These are phyloP conservation scores for Saccharomycopsis sp. DNA, from an alignment of 805 yeast genomes.

Conservation along the genomic window DNA sequence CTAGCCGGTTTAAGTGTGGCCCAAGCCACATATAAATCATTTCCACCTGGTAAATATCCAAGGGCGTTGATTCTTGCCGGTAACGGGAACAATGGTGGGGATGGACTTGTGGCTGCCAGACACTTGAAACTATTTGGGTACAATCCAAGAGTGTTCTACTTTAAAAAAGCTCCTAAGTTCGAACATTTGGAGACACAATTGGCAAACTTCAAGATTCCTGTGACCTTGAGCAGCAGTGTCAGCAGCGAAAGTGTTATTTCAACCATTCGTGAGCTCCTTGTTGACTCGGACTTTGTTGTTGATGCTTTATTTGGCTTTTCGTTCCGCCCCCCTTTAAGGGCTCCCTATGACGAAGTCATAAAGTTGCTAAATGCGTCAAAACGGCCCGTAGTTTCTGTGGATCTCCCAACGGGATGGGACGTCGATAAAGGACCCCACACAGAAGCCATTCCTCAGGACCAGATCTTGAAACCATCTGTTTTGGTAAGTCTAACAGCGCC, in stretches of 20 bases:
- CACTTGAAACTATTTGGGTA: conserved; percentile 80
- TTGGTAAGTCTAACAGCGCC: conserved; percentile 90
- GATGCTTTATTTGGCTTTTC: conserved; percentile 94
- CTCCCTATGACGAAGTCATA: conserved; percentile 56
- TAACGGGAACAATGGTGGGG: conserved; percentile 96
- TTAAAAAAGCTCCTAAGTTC: conserved; percentile 50
- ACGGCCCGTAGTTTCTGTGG: conserved; percentile 68
- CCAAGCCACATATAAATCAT: conserved; percentile 64
- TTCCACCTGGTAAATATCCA: conserved; percentile 42
- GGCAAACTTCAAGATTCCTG: conserved; percentile 51
- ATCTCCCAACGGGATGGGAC: conserved; percentile 96
- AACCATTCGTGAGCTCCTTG: conserved; percentile 23
- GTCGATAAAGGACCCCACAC: conserved; percentile 75
- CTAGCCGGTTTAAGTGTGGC: conserved; percentile 95
- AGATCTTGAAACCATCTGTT: conserved; percentile 27
- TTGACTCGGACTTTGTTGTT: conserved; percentile 43
- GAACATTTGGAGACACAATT: conserved; percentile 60
- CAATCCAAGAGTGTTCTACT: conserved; percentile 64
- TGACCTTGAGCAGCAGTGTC: conserved; percentile 35
- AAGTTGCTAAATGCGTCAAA: conserved; percentile 32
- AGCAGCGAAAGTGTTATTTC: conserved; percentile 2
- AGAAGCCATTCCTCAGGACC: conserved; percentile 27
- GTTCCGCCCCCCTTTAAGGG: conserved; percentile 80
- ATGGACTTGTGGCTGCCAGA: conserved; percentile 92
- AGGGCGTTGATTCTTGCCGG: conserved; percentile 73